Base-by-base conservation (phyloP, 1,284 basidiomycete species). In the Irpex rosettiformis region DNA sequence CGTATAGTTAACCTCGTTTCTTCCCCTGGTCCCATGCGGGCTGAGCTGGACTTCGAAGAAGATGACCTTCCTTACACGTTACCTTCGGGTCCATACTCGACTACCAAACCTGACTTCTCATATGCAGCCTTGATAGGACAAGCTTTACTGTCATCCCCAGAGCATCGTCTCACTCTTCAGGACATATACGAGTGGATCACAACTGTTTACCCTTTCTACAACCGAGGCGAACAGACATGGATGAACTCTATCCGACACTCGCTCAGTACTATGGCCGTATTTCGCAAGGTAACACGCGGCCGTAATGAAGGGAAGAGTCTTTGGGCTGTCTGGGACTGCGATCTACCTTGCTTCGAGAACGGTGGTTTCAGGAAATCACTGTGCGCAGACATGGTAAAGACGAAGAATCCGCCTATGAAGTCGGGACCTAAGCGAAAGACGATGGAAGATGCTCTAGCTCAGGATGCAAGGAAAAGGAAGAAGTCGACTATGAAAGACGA, bases 121-220 rank as follows among this genome's bases (percentile, higher is more conserved):
- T 98, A 98, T 68, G 96, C 96, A 2, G 96, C 94, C 4, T 84
- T 98, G 55, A 95, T 99, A 62, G 96, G 96, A 3, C 94, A 96
- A 66, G 96, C 96, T 5, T 89, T 98, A 62, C 79, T 96, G 58
- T 89, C 92, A 11, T 94, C 93, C 1, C 83, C 86, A 0, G 84
- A 89, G 40, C 90, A 93, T 65, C 88, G 91, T 40, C 83, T 98
- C 30, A 94, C 94, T 0, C 79, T 98, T 24, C 93, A 96, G 67
- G 95, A 98, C 70, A 96, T 99, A 62, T 98, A 98, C 70, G 88
- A 92, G 67, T 99, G 88, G 82, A 96, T 99, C 68, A 93, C 92
- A 60, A 92, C 91, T 42, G 93, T 93, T 3, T 96, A 94, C 72
- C 95, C 96, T 0, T 89, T 89, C 71, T 99, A 94, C 78, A 94